Percentiles rank a stretch among this genome's conserved stretches.
Conservation (phyloP, 805 yeast species). For the Kodamaea neixiangensis region DNA sequence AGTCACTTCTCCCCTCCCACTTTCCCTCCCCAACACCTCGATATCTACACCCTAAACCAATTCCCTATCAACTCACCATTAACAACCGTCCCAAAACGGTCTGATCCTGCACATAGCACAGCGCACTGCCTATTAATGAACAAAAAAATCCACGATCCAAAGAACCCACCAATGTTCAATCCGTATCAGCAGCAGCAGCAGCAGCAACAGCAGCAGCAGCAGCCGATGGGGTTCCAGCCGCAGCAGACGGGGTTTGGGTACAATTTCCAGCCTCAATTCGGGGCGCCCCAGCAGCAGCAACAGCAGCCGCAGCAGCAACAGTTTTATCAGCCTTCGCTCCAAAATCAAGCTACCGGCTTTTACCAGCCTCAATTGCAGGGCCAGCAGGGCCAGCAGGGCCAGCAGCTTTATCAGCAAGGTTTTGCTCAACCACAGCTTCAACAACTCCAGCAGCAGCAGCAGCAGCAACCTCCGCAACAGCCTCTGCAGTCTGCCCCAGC, state of each 20-base stretch:
- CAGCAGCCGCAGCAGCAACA: conserved; percentile 12
- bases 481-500: conserved; percentile 9
- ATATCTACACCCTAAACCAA: background rate
- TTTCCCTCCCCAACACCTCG: background rate
- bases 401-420: conserved; percentile 3
- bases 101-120: background rate
- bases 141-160: conserved; percentile 1
- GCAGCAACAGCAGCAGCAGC: conserved; percentile 26
- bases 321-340: conserved; percentile 21
- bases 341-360: conserved; percentile 29
- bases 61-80: background rate
- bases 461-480: conserved; percentile 6
- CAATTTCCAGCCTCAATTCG: background rate
- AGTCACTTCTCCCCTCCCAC: background rate
- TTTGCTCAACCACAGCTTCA: conserved; percentile 8
- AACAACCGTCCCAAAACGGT: background rate
- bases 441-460: conserved; percentile 7
- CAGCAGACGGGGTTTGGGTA: conserved; percentile 27
- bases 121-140: background rate
- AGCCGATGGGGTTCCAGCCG: conserved; percentile 22
- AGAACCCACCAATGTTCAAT: conserved; percentile 34
- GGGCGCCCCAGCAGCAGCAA: conserved; percentile 5
- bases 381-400: conserved; percentile 28
- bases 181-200: conserved; percentile 32
- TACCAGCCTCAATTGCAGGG: conserved; percentile 22